phyloP scores from a whole-genome alignment of 306 rosid species.

The Ceratonia siliqua region DNA sequence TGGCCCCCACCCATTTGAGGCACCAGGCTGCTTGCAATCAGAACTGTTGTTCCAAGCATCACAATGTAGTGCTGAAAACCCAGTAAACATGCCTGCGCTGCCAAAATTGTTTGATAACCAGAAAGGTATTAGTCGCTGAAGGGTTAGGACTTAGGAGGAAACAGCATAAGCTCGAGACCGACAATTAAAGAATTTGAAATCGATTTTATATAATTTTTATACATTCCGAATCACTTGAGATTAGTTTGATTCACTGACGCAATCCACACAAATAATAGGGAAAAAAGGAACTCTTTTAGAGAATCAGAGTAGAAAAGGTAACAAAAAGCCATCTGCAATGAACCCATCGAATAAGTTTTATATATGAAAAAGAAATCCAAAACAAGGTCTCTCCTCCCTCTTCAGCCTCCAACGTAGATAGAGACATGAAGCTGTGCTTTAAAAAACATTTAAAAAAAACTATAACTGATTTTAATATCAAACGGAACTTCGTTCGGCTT shows the following conservation, averaged over 20 bases:
- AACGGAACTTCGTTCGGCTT: conserved; percentile 19
- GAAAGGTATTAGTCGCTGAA: conserved; percentile 11
- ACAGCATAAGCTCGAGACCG: background rate
- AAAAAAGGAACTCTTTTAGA: background rate
- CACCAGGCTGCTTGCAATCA: conserved; percentile 58
- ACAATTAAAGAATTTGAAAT: background rate
- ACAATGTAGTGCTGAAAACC: conserved; percentile 79
- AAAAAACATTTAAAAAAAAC: background rate
- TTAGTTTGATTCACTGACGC: background rate
- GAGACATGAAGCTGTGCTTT: conserved; percentile 20
- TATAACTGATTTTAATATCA: conserved; percentile 15
- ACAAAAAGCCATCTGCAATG: conserved; percentile 36
- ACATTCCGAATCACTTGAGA: background rate
- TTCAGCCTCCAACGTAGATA: conserved; percentile 19
- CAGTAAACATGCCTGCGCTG: conserved; percentile 57
- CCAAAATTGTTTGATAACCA: background rate
- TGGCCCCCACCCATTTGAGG: conserved; percentile 69
- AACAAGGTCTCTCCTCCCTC: conserved; percentile 26
- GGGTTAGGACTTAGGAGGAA: background rate
- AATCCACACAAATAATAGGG: background rate
- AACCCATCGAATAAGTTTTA: background rate
- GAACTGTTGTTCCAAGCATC: conserved; percentile 72
- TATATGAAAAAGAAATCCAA: conserved; percentile 15
- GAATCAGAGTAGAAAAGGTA: conserved; percentile 41
- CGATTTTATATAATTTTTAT: background rate